Conservation (phyloP, 1,284 basidiomycete genomes). For the Amylostereum areolatum region DNA sequence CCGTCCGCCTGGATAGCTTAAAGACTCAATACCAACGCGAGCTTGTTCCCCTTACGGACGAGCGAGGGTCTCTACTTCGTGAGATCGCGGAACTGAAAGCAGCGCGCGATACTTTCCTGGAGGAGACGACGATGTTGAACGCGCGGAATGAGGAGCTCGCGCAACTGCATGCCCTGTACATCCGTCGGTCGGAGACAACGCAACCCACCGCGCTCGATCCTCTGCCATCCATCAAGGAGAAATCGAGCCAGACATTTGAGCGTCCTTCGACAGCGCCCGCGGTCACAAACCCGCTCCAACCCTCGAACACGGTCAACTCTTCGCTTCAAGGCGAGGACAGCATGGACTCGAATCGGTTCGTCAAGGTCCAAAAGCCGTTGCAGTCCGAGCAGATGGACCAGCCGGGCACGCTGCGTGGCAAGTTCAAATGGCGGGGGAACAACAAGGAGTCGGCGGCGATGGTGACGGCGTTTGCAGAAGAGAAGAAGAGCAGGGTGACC, state of each 20-base stretch:
- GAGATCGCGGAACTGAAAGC: conserved; percentile 88
- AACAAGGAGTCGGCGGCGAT: conserved; percentile 9
- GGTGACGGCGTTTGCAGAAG: conserved; percentile 1
- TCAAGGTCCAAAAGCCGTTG: conserved; percentile 26
- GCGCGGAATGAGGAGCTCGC: conserved; percentile 90
- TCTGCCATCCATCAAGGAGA: conserved; percentile 21
- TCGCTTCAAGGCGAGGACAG: conserved; percentile 23
- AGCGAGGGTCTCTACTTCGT: conserved; percentile 73
- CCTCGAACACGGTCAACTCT: conserved; percentile 6
- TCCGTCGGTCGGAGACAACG: conserved; percentile 62
- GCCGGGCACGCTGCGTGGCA: conserved; percentile 36
- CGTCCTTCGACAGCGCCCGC: conserved; percentile 2
- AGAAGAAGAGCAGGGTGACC: conserved; percentile 34
- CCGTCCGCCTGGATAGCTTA: conserved; percentile 84
- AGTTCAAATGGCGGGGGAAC: conserved; percentile 63
- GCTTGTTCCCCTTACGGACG: conserved; percentile 76
- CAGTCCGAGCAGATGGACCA: conserved; percentile 21
- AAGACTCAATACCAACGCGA: conserved; percentile 86
- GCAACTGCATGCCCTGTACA: conserved; percentile 77
- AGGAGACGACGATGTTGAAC: conserved; percentile 88
- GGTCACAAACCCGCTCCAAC: background rate
- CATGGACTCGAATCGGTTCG: conserved; percentile 18
- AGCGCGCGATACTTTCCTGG: conserved; percentile 80
- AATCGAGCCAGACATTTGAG: conserved; percentile 17
- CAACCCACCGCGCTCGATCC: conserved; percentile 18